Evolutionary conservation across 1,284 basidiomycete genomes (phyloP).

Genomic region (Marasmius fiardii): DNA sequence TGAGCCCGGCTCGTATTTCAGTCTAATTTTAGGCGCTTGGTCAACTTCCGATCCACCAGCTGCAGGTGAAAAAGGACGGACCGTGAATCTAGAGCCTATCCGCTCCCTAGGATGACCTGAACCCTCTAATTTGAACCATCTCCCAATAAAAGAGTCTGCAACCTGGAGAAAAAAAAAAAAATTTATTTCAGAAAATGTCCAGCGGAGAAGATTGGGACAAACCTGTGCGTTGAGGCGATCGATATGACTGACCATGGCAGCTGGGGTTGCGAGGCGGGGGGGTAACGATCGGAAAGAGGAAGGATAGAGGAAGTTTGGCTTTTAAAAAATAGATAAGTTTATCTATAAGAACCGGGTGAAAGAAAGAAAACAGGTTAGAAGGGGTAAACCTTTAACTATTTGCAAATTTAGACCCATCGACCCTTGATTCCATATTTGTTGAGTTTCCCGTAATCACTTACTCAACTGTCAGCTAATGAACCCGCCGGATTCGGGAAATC

Average conservation of each 20-base stretch:
- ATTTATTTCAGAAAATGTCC: neutral
- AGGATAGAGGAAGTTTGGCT: neutral
- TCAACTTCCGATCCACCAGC: neutral
- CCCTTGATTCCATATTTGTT: too few relatives aligned
- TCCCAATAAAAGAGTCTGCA: conserved; percentile 69
- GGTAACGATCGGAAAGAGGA: too few relatives aligned
- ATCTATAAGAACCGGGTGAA: too few relatives aligned
- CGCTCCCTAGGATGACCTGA: conserved; percentile 76
- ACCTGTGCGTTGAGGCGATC: conserved; percentile 42
- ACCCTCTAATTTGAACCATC: conserved; percentile 84
- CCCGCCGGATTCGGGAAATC: too few relatives aligned
- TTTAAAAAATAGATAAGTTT: too few relatives aligned
- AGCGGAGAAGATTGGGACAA: neutral
- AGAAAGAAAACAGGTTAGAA: too few relatives aligned
- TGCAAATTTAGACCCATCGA: too few relatives aligned
- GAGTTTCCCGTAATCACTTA: too few relatives aligned
- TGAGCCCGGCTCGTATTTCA: conserved; percentile 78
- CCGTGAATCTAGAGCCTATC: conserved; percentile 72
- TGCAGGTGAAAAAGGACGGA: conserved; percentile 28
- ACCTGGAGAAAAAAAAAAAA: conserved; percentile 43
- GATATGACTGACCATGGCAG: conserved; percentile 34
- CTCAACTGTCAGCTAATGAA: too few relatives aligned
- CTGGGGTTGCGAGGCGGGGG: too few relatives aligned
- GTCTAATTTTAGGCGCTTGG: conserved; percentile 42
- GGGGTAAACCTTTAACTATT: too few relatives aligned